Base-by-base conservation (phyloP, 805 yeast species). In the Saccharomycopsis babjevae region DNA sequence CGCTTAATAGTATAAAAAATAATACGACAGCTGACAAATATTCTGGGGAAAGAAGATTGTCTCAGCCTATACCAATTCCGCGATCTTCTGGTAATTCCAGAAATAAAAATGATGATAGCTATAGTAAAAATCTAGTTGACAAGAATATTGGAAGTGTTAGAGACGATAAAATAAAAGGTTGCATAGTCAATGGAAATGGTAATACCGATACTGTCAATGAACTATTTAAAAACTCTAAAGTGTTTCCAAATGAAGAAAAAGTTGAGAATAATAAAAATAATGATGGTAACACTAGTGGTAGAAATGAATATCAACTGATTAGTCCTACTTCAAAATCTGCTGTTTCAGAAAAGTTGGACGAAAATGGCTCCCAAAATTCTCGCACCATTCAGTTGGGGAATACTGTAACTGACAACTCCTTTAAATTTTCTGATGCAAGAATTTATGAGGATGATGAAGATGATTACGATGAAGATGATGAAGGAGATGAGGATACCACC, bases 401-500 rank as follows among this genome's bases (percentile, higher is more conserved):
- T 10, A 18, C 11, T 18, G 15, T 4, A 42, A 18, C n/a, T 22
- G 52, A 46, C 7, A 11, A 22, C n/a, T 28, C 32, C 4, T 46
- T 46, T 25, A 25, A 22, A 25, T 13, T 46, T 22, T 46, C 52
- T 8, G 52, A 22, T 46, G 16, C 52, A 13, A 22, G 61, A 59
- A 38, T 61, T 43, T 32, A 52, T 56, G 22, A 59, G 58, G 52
- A 55, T 34, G 59, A 39, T 58, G 52, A 55, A 56, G 56, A 39
- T 38, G 39, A 50, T 5, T 20, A 16, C 56, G 43, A 20, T 15
- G 20, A n/a, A 11, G 58, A 28, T 11, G 59, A 25, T 16, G 59
- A 39, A 28, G 58, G 10, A 15, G 58, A 40, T 15, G 57, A 58
- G 34, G 52, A 46, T 22, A 22, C 52, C 3, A 16, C 52, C 28